These are phyloP conservation scores for Chytriomyces sp. DNA, from an alignment of 192 early-diverging fungal genomes.

Conservation along the genomic window DNA sequence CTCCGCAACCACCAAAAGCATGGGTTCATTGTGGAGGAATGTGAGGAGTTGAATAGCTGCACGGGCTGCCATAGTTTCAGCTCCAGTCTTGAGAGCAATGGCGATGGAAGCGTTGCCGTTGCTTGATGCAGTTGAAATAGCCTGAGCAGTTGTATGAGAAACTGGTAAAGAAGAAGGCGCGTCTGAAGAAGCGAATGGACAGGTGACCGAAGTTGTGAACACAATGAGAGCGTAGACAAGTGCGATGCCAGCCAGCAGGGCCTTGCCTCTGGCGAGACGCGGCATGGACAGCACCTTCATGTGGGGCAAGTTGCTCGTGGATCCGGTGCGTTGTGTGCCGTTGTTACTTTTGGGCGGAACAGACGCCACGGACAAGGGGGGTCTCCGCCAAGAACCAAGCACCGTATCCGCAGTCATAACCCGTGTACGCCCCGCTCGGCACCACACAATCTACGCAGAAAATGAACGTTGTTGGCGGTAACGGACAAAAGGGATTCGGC, in stretches of 20 bases:
- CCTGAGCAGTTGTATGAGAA: background rate
- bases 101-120: constrained; percentile 42
- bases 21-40: constrained; percentile 43
- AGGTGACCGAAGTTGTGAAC: background rate
- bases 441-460: background rate
- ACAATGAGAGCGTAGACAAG: background rate
- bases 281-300: no score
- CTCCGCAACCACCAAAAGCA: constrained; percentile 57
- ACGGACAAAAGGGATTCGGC: background rate
- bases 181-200: no score
- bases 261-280: no score
- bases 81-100: constrained; percentile 57
- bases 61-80: constrained; percentile 47
- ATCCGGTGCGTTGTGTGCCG: no score
- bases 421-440: no score
- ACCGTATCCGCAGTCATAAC: no score
- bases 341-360: no score
- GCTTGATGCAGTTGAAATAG: background rate
- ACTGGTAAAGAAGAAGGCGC: background rate
- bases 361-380: no score
- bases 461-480: background rate
- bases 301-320: no score
- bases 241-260: no score
- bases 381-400: no score
- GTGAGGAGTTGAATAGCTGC: constrained; percentile 53